Conservation (phyloP, 73 alveolate species). For the Paramecium biaurelia region DNA sequence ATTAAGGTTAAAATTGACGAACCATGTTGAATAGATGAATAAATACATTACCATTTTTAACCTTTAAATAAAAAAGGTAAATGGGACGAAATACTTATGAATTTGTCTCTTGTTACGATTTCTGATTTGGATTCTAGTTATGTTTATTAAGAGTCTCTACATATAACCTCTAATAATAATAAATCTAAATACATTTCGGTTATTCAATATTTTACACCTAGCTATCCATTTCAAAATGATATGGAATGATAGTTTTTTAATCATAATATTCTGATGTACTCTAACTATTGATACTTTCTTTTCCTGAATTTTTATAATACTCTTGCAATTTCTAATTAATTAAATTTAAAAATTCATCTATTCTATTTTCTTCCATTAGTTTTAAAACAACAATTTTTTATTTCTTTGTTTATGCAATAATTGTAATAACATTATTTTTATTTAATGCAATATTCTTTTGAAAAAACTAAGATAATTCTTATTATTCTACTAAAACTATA, state of each 20-base stretch:
- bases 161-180: not conserved
- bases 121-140: not conserved
- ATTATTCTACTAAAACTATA: not conserved
- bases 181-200: not conserved
- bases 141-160: not conserved
- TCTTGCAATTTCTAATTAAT: not conserved
- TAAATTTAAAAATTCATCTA: not conserved
- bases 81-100: not conserved
- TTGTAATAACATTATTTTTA: not conserved
- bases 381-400: not conserved
- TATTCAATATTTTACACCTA: not conserved
- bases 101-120: not conserved
- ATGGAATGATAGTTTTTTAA: not conserved
- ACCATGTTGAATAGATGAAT: constrained; percentile 16
- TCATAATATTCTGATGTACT: not conserved
- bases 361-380: not conserved
- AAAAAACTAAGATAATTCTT: not conserved
- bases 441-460: not conserved
- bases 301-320: not conserved
- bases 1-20: constrained; percentile 2
- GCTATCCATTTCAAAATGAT: not conserved
- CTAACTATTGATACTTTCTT: not conserved
- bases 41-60: not conserved
- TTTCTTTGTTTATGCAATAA: not conserved
- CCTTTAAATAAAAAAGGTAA: not conserved